Percentiles rank a stretch among this genome's conserved stretches.
These are phyloP conservation scores for Hygrocybe coccinea DNA, from an alignment of 768 basidiomycete genomes.

Conservation along the genomic window DNA sequence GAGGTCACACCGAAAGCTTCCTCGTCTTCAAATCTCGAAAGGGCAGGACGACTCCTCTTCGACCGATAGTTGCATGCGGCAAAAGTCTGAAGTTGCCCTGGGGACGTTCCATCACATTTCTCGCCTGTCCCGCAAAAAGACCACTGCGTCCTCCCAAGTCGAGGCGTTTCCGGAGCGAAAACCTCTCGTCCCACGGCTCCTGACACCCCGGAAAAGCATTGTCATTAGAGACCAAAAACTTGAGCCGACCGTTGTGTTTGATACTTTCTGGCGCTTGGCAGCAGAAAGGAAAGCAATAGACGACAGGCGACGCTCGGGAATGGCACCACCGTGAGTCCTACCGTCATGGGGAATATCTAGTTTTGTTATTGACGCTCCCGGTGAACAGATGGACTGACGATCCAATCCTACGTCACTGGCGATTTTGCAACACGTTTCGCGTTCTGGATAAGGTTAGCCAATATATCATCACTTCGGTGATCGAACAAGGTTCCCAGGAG, in stretches of 20 bases:
- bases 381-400: slow-evolving; percentile 65
- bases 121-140: too few relatives aligned
- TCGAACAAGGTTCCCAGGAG: slow-evolving; percentile 59
- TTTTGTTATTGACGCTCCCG: background rate
- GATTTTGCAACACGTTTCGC: slow-evolving; percentile 73
- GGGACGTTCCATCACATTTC: too few relatives aligned
- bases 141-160: too few relatives aligned
- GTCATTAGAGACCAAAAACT: slow-evolving; percentile 38
- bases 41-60: too few relatives aligned
- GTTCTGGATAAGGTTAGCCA: slow-evolving; percentile 68
- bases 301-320: slow-evolving; percentile 46
- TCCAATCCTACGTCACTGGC: slow-evolving; percentile 46
- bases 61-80: too few relatives aligned
- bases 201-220: slow-evolving; percentile 17
- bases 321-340: slow-evolving; percentile 47
- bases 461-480: slow-evolving; percentile 62
- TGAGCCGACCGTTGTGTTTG: slow-evolving; percentile 48
- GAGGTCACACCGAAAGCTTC: too few relatives aligned
- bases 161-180: too few relatives aligned
- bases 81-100: too few relatives aligned
- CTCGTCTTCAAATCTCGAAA: too few relatives aligned
- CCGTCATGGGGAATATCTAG: slow-evolving; percentile 3
- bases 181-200: slow-evolving; percentile 2
- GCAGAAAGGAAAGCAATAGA: slow-evolving; percentile 56
- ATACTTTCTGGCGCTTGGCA: slow-evolving; percentile 57